Base-by-base conservation (phyloP, 768 basidiomycete species). In the Hebeloma cylindrosporum region DNA sequence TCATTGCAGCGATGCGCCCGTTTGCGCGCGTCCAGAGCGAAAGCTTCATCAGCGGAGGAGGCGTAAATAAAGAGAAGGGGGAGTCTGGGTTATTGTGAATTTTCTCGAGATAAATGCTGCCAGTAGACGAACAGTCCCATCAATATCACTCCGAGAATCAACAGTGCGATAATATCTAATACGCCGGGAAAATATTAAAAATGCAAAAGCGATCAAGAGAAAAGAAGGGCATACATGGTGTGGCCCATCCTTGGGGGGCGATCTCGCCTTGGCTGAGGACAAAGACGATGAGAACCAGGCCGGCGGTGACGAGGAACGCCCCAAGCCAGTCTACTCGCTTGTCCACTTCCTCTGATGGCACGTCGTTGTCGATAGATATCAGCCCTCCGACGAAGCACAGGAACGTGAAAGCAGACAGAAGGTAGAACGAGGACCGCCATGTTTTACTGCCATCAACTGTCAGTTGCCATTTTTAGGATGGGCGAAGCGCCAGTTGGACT, bases 251-350 rank as follows among this genome's bases (percentile, higher is more conserved):
- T 3, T 79, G 35, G 0, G 77, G 70, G 0, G 81, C 85, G 9
- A 72, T 59, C 13, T 76, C 72, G 5, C 80, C 87, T 50, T 87
- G 78, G 36, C 82, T 79, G 3, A 93, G 74, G 0, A 83, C 81
- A 53, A 90, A 92, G 6, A 84, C 72, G 49, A 93, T 71, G 0
- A 92, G 64, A 1, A 85, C 76, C 23, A 92, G 65, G 0, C 85
- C 88, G 0, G 68, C 60, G 0, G 87, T 88, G 10, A 69, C 63
- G 11, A 92, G 61, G 11, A 73, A 61, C 0, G 83, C 85, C 2
- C 91, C 91, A 14, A 87, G 62, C 87, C 88, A 91, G 48, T 93
- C 91, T 0, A 92, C 72, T 0, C 81, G 70, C 18, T 68, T 60
- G 44, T 76, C 75, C 0, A 33, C 39, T 40, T 73, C 71, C 6